Evolutionary conservation across 2,329 filamentous ascomycete species (phyloP).

Genomic region (Hirsutella minnesotensis): DNA sequence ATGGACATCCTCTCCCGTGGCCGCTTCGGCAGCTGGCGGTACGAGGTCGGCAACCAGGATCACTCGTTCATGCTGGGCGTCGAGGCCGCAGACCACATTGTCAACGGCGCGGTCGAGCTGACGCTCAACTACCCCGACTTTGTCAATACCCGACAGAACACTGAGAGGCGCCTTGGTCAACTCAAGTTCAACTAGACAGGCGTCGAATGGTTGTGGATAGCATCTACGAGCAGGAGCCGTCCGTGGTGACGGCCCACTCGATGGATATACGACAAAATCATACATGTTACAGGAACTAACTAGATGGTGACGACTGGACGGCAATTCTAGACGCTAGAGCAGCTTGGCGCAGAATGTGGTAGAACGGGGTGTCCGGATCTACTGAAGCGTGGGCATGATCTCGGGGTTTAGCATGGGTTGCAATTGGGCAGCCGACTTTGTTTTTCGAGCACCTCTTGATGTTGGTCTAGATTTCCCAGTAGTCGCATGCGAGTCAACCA

Average conservation of each 20-base stretch:
- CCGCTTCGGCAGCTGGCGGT: constrained; percentile 95
- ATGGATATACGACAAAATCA: background rate
- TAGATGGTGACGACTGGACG: background rate
- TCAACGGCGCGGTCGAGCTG: constrained; percentile 80
- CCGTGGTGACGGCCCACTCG: background rate
- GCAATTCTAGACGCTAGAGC: background rate
- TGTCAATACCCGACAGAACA: constrained; percentile 68
- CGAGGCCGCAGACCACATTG: constrained; percentile 82
- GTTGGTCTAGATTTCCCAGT: constrained; percentile 1
- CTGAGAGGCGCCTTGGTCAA: constrained; percentile 31
- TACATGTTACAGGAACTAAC: background rate
- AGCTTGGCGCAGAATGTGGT: background rate
- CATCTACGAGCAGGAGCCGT: background rate
- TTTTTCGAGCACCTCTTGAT: background rate
- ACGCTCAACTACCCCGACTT: constrained; percentile 96
- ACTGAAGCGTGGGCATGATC: background rate
- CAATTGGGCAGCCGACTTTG: background rate
- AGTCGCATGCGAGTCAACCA: background rate
- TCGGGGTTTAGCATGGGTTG: background rate
- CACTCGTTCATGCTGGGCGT: constrained; percentile 97
- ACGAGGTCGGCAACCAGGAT: constrained; percentile 94
- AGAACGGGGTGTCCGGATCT: background rate
- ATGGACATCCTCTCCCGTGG: constrained; percentile 91
- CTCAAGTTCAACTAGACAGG: constrained; percentile 23
- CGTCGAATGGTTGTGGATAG: constrained; percentile 17